Base-by-base conservation (phyloP, 106 monocot species). In the Acorus gramineus region DNA sequence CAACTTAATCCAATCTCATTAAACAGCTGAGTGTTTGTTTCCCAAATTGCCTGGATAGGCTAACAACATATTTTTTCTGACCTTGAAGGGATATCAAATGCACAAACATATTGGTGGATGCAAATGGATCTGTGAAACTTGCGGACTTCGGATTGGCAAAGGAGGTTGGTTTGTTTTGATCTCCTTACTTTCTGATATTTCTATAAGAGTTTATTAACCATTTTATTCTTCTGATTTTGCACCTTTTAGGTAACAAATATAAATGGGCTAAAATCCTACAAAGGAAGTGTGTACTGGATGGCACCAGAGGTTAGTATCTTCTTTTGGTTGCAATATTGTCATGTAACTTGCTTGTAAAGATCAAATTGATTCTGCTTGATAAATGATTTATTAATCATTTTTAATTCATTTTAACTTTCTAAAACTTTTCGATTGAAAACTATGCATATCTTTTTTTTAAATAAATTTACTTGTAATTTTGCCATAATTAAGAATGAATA, bases 201-300 rank as follows among this genome's bases (percentile, higher is more conserved):
- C 50, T 57, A 6, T 44, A 7, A 42, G 42, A 62, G 14, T 7
- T 51, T 12, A 6, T 58, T 72, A 14, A 11, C 28, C 62, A 4
- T 11, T 11, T 42, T 14, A 62, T 42, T 11, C 51, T 77, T 11
- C 43, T 64, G 51, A 60, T 62, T 61, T 7, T 50, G 44, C 47
- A 28, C 7, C 13, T 42, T 73, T 68, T 68, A 96, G 95, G 83
- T 80, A 51, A 80, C 78, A 52, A 82, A 81, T 14, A 49, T 90
- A 11, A 85, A 75, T 46, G 47, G 68, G 69, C 84, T 91, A 63
- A 96, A 83, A 70, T 96, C 95, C 67, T 85, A 80, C 75, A 96
- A 96, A 82, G 95, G 95, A 74, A 90, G 90, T 68, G 90, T 87
- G 6, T 96, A 82, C 53, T 96, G 95, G 95, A 96, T 96, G 95